These are phyloP conservation scores for Aspergillus fumigatiaffinis DNA, from an alignment of 2,329 filamentous ascomycete species.

Conservation along the genomic window DNA sequence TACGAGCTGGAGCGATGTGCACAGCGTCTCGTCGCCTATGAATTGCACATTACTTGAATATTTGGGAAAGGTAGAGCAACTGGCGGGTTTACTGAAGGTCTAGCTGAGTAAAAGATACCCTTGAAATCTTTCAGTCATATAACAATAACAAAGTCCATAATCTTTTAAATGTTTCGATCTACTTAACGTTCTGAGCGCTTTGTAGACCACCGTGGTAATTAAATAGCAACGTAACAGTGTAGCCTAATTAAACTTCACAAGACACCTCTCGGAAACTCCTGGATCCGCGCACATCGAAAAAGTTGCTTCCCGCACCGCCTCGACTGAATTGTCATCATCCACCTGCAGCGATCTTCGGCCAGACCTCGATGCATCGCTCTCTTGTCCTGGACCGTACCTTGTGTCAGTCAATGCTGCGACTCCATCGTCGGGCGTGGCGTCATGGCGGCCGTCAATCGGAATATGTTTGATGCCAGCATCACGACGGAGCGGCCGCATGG, in stretches of 20 bases:
- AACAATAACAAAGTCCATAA: background rate
- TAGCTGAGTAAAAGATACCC: background rate
- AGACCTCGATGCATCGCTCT: constrained; percentile 7
- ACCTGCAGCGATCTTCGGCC: background rate
- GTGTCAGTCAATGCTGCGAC: constrained; percentile 25
- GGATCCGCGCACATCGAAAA: background rate
- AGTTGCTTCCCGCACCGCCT: background rate
- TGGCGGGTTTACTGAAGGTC: background rate
- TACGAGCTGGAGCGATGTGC: background rate
- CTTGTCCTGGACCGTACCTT: constrained; percentile 7
- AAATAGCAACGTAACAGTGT: background rate
- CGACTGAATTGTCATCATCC: background rate
- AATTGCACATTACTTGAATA: background rate
- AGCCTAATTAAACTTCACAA: background rate
- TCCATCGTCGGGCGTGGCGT: constrained; percentile 27
- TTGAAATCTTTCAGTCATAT: background rate
- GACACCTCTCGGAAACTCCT: background rate
- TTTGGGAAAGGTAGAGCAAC: background rate
- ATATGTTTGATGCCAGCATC: constrained; percentile 40
- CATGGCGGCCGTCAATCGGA: constrained; percentile 41
- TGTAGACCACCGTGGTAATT: too few relatives aligned
- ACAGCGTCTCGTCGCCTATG: background rate
- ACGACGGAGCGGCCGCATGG: constrained; percentile 25
- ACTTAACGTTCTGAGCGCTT: background rate
- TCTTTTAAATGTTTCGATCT: background rate